Percentiles rank a stretch among this genome's conserved stretches.
phyloP scores from a whole-genome alignment of 257 asterid species.

The Ophiorrhiza pumila region DNA sequence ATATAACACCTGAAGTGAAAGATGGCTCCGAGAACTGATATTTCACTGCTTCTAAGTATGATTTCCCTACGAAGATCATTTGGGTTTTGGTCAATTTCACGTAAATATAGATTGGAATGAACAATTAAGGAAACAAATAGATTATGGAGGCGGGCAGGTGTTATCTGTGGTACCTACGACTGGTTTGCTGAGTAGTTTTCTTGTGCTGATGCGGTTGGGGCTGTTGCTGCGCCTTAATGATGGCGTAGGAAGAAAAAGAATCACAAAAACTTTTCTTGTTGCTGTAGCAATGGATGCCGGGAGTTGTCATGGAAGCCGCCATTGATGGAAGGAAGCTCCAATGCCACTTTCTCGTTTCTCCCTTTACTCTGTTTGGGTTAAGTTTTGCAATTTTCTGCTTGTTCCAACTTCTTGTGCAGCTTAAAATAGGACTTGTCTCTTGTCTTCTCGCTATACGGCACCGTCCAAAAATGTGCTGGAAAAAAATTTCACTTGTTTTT shows the following conservation, averaged over 20 bases:
- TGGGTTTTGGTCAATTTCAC: neutral
- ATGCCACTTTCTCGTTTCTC: neutral
- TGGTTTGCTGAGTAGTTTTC: slow-evolving; percentile 20
- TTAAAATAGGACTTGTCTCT: no score
- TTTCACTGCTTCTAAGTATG: slow-evolving; percentile 69
- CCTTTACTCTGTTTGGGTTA: neutral
- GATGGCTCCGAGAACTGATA: slow-evolving; percentile 75
- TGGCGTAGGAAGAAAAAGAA: slow-evolving; percentile 7
- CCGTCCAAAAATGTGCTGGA: no score
- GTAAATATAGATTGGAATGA: neutral
- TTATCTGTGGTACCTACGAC: slow-evolving; percentile 23
- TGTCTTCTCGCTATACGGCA: no score
- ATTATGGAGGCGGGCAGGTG: neutral
- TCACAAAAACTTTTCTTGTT: neutral
- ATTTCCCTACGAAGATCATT: slow-evolving; percentile 50
- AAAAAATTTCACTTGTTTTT: no score
- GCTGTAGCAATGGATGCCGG: slow-evolving; percentile 11
- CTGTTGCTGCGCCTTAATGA: neutral
- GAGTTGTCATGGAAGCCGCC: slow-evolving; percentile 31
- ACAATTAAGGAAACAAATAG: neutral
- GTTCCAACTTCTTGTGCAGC: no score
- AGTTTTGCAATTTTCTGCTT: no score
- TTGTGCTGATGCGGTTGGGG: neutral
- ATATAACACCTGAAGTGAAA: slow-evolving; percentile 64
- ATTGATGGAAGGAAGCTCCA: slow-evolving; percentile 7